These are phyloP conservation scores for Fraxinus americana DNA, from an alignment of 257 asterid species.

Conservation along the genomic window DNA sequence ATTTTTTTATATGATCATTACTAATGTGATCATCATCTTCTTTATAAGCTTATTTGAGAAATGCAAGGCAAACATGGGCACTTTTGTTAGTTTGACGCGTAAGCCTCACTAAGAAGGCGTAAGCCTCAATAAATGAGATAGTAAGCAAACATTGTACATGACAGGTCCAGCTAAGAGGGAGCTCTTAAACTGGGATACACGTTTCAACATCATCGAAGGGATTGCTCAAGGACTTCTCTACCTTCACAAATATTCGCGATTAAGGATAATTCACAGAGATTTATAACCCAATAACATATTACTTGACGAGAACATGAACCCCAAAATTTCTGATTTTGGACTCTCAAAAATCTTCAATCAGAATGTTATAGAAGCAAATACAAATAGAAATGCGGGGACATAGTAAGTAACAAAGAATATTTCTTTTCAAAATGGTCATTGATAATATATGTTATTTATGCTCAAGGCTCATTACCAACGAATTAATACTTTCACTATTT, in stretches of 20 bases:
- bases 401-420: slow-evolving; percentile 39
- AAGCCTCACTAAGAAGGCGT: too few relatives aligned
- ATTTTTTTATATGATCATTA: too few relatives aligned
- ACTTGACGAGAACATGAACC: slow-evolving; percentile 58
- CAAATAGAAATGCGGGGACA: slow-evolving; percentile 58
- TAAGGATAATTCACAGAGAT: slow-evolving; percentile 45
- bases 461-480: not conserved
- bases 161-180: slow-evolving; percentile 36
- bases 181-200: slow-evolving; percentile 32
- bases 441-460: not conserved
- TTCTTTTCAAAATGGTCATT: not conserved
- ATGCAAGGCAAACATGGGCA: too few relatives aligned
- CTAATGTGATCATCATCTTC: too few relatives aligned
- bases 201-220: slow-evolving; percentile 43
- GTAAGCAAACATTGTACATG: not conserved
- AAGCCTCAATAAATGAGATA: too few relatives aligned
- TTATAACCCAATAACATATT: slow-evolving; percentile 53
- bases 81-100: too few relatives aligned
- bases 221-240: slow-evolving; percentile 50
- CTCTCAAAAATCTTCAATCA: slow-evolving; percentile 61
- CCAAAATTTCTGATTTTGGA: slow-evolving; percentile 72
- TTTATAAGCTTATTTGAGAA: too few relatives aligned
- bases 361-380: slow-evolving; percentile 45
- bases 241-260: slow-evolving; percentile 47
- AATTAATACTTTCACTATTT: not conserved